phyloP scores from a whole-genome alignment of 768 basidiomycete genomes.

The Guyanaporus albipodus region DNA sequence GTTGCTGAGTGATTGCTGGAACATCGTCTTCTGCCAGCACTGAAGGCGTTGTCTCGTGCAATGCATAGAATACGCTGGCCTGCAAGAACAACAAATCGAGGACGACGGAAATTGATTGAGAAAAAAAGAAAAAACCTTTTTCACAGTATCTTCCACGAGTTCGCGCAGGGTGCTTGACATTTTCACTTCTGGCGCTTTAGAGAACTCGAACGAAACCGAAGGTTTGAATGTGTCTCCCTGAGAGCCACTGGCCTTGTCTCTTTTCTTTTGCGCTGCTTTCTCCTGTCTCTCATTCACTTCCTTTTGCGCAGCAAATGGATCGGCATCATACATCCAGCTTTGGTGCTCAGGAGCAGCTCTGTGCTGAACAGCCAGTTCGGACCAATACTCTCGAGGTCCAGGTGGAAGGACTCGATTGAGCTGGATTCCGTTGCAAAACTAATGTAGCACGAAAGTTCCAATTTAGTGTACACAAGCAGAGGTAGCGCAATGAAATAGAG shows the following conservation, averaged over 20 bases:
- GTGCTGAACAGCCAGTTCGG: constrained; percentile 66
- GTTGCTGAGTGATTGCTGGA: constrained; percentile 46
- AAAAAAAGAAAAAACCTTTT: constrained; percentile 46
- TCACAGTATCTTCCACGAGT: constrained; percentile 75
- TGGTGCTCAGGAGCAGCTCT: constrained; percentile 62
- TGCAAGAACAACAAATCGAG: constrained; percentile 21
- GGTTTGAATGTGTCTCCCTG: constrained; percentile 16
- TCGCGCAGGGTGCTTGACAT: constrained; percentile 78
- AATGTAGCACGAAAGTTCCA: constrained; percentile 22
- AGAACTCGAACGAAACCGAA: constrained; percentile 36
- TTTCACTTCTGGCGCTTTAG: constrained; percentile 66
- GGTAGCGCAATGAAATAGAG: neutral
- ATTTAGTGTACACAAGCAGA: neutral
- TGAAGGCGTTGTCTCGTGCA: constrained; percentile 31
- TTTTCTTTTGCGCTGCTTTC: constrained; percentile 47
- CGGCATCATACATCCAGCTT: constrained; percentile 83
- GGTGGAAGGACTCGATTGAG: constrained; percentile 76
- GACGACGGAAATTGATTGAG: neutral
- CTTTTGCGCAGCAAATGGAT: constrained; percentile 76
- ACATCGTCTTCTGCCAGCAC: constrained; percentile 42
- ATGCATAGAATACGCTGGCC: constrained; percentile 51
- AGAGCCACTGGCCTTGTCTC: constrained; percentile 22
- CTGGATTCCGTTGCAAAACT: constrained; percentile 76
- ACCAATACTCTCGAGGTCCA: constrained; percentile 87
- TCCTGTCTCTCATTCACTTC: constrained; percentile 64